phyloP scores from a whole-genome alignment of 768 basidiomycete genomes.

The Pulveroboletus sp. region DNA sequence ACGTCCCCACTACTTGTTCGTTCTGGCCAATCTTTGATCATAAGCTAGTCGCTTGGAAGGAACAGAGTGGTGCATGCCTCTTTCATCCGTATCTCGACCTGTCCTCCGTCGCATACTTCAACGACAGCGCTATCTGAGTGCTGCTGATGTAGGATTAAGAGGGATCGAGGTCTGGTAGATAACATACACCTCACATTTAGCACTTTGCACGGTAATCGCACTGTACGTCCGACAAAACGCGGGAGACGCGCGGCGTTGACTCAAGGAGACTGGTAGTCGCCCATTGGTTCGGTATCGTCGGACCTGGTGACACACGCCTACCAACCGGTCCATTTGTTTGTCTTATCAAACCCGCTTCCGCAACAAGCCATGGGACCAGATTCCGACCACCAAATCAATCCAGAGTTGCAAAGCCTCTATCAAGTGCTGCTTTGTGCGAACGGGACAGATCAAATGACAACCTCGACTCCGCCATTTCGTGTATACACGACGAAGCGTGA shows the following conservation, averaged over 20 bases:
- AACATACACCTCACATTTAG: constrained; percentile 39
- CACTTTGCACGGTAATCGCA: constrained; percentile 59
- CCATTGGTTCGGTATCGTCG: no score
- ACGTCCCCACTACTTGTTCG: constrained; percentile 46
- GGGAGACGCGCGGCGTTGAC: constrained; percentile 59
- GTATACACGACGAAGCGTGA: no score
- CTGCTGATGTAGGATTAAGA: constrained; percentile 18
- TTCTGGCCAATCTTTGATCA: constrained; percentile 29
- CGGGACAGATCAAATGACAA: no score
- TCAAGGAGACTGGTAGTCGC: constrained; percentile 39
- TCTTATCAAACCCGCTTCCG: no score
- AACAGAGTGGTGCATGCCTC: constrained; percentile 31
- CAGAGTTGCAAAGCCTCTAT: no score
- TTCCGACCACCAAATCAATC: no score
- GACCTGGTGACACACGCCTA: neutral
- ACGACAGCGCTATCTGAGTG: constrained; percentile 49
- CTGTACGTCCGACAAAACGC: constrained; percentile 47
- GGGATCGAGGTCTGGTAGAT: neutral
- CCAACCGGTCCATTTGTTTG: no score
- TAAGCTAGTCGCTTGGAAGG: neutral
- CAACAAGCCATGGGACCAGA: no score
- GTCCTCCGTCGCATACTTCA: constrained; percentile 60
- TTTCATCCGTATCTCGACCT: constrained; percentile 46
- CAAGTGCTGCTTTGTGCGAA: no score
- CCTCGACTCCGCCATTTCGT: no score